Evolutionary conservation across 176 grass and related monocot genomes (phyloP).

Genomic region (sorghum (Sorghum bicolor)): Sorghum_bicolor_NCBIv3 NC_012873.2:4638001-4638500

Average conservation of each 20-base stretch:
- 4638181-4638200: constrained; percentile 76
- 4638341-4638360: neutral
- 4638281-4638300: constrained; percentile 92
- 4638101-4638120: neutral
- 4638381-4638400: neutral
- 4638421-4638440: neutral
- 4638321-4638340: constrained; percentile 46
- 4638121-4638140: constrained; percentile 80
- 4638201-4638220: constrained; percentile 90
- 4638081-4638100: neutral
- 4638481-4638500: constrained; percentile 68
- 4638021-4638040: neutral
- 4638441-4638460: neutral
- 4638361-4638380: neutral
- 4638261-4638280: constrained; percentile 81
- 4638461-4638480: constrained; percentile 14
- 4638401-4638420: neutral
- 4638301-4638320: constrained; percentile 98
- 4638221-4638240: constrained; percentile 66
- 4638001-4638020: neutral
- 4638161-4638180: constrained; percentile 38
- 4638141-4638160: constrained; percentile 44
- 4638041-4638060: neutral
- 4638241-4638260: constrained; percentile 75
- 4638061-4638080: neutral